Evolutionary conservation across 2,329 filamentous ascomycete species (phyloP).

Genomic region (Fonsecaea pedrosoi): DNA sequence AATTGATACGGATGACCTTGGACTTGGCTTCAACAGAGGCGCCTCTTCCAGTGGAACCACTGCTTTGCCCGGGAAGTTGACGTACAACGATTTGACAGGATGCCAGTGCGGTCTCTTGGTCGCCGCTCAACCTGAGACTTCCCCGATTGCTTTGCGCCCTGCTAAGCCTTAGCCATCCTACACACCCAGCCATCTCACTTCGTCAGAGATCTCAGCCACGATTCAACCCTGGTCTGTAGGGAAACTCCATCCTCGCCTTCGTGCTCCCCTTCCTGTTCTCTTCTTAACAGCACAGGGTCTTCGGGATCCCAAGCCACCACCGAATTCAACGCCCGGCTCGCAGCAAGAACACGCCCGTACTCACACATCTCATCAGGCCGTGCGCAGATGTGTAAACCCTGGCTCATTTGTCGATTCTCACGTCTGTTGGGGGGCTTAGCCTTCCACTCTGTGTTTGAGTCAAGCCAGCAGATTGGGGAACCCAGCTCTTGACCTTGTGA

Average conservation of each 20-base stretch:
- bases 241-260: background rate
- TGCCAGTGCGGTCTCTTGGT: background rate
- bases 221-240: background rate
- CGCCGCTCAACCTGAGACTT: background rate
- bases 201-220: background rate
- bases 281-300: background rate
- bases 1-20: conserved; percentile 3
- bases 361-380: background rate
- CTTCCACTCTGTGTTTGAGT: background rate
- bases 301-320: background rate
- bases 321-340: background rate
- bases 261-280: background rate
- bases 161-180: background rate
- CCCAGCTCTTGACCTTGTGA: background rate
- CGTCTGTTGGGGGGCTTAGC: background rate
- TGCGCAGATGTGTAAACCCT: background rate
- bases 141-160: background rate
- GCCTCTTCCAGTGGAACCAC: background rate
- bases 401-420: background rate
- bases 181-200: background rate
- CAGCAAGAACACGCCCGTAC: background rate
- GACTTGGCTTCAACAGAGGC: background rate
- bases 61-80: background rate
- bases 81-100: background rate
- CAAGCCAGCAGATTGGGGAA: background rate